Evolutionary conservation across 106 monocot genomes (phyloP), one percentile per base, ranked within the genome.

Genomic region (Dendrobium catenatum): DNA sequence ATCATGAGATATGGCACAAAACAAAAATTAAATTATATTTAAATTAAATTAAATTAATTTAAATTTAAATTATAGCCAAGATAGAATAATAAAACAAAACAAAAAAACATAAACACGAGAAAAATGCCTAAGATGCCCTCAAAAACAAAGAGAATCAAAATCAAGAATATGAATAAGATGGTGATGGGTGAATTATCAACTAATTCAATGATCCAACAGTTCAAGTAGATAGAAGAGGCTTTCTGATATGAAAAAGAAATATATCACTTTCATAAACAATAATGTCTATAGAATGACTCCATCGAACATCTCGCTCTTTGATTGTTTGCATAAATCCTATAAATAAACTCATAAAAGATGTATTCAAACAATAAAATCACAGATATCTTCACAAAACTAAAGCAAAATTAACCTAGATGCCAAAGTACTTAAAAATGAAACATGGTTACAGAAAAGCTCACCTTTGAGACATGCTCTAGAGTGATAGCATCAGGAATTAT

Each of bases 401-500:
- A 37, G 24, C 22, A 15, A 15, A 8, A 66, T 66, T 66, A 66
- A 66, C 1, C 7, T 15, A 70, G 15, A 70, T 13, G 16, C 37
- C 13, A 70, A 37, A 29, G 37, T 3, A 0, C 6, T 3, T 70
- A 33, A 70, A 4, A 4, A 68, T 22, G 0, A 64, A 64, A 24
- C 19, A 26, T 54, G 64, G 8, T 20, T 46, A 58, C 8, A 79
- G 42, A 51, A 73, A 46, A 79, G 4, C 75, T 75, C 74, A 94
- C 96, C 94, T 94, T 90, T n/a, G 90, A 80, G 7, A 96, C 94
- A 89, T 96, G 94, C 85, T 96, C 96, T 55, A 96, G 76, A 29
- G 92, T 92, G 80, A 94, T 42, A 44, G 99, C 89, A 83, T 95
- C 87, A 8, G 90, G 88, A 66, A 95, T 79, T 42, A 99, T 91